Base-by-base conservation (phyloP, 768 basidiomycete species). In the Scleroderma citrinum region DNA sequence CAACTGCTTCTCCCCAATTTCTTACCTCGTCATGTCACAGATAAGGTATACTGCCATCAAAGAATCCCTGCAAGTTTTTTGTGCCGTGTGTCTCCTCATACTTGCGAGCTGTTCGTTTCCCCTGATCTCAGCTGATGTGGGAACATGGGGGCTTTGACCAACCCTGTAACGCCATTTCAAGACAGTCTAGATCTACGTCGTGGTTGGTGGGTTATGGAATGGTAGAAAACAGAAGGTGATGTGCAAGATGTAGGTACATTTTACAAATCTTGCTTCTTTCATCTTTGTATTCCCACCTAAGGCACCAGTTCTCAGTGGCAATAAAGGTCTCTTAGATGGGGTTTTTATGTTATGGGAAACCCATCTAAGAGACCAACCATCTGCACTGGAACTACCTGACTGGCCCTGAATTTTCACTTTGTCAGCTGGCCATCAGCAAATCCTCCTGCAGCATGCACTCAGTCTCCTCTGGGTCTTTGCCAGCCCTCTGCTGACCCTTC, bases 261-360 rank as follows among this genome's bases (percentile, higher is more conserved):
- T 94, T 36, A 94, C 91, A 59, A 94, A 92, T 48, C 71, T 80
- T 0, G 92, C 89, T 62, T 94, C 92, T 5, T 76, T 60, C 0
- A 83, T 78, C 81, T 69, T 95, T 92, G 60, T 95, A 94, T 67
- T 95, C 91, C 86, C 91, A 53, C 30, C n/a, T n/a, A n/a, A n/a
- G n/a, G n/a, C n/a, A n/a, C n/a, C n/a, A n/a, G n/a, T n/a, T n/a
- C n/a, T n/a, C n/a, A n/a, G n/a, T n/a, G n/a, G n/a, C n/a, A n/a
- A n/a, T n/a, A n/a, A n/a, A n/a, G n/a, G n/a, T n/a, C n/a, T n/a
- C n/a, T n/a, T n/a, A n/a, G n/a, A n/a, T n/a, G n/a, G n/a, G n/a
- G n/a, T n/a, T n/a, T n/a, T n/a, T n/a, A n/a, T n/a, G n/a, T n/a
- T n/a, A n/a, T n/a, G n/a, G n/a, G n/a, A n/a, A n/a, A n/a, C n/a